Evolutionary conservation across 441 rosid species (phyloP).

Genomic region (Monsonia emarginata): DNA sequence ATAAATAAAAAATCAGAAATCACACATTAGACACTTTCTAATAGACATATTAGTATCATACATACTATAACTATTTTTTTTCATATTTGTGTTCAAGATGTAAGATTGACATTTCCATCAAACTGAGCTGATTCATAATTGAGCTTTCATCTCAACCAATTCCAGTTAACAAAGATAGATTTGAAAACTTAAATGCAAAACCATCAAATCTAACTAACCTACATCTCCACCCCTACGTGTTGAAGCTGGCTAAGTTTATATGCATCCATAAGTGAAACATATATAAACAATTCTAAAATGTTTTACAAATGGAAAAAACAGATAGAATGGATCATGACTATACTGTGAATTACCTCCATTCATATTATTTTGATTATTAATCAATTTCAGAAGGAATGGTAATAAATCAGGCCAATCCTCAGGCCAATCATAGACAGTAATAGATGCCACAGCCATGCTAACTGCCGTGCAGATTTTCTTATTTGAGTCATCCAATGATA

Average conservation of each 20-base stretch:
- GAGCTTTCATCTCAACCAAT: not conserved
- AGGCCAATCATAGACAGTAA: conserved; percentile 83
- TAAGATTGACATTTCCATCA: not conserved
- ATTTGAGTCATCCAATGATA: conserved; percentile 62
- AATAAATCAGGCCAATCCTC: conserved; percentile 81
- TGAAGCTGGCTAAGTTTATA: not conserved
- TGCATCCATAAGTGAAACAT: not conserved
- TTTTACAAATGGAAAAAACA: not conserved
- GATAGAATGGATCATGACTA: conserved; percentile 4
- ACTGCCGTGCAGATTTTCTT: conserved; percentile 78
- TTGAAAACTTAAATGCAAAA: not conserved
- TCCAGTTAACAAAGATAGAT: not conserved
- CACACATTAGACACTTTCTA: not conserved
- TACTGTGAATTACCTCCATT: conserved; percentile 50
- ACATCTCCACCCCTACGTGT: not conserved
- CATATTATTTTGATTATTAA: conserved; percentile 49
- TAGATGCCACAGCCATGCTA: conserved; percentile 74
- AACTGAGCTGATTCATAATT: not conserved
- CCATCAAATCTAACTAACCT: not conserved
- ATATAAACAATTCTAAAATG: not conserved
- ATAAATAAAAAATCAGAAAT: no score
- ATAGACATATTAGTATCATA: not conserved
- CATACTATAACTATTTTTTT: no score
- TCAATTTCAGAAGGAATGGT: conserved; percentile 62
- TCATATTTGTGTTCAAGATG: no score